Conservation (phyloP, 805 yeast species). For the Phaffomyces opuntiae region DNA sequence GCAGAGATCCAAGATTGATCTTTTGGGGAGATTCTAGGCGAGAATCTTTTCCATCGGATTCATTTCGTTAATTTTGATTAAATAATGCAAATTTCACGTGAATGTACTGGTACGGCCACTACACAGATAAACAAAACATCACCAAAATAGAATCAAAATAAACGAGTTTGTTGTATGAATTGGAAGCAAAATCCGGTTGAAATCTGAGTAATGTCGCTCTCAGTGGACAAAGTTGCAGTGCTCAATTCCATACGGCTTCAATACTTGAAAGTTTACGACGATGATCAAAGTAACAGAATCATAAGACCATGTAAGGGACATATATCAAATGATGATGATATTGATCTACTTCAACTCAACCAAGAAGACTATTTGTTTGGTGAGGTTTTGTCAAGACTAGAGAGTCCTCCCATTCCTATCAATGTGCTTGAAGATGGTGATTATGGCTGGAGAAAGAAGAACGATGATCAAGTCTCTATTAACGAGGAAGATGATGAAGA, state of each 20-base stretch:
- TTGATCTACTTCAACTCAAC: no score
- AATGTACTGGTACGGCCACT: background rate
- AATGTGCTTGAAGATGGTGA: constrained; percentile 20
- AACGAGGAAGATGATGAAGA: background rate
- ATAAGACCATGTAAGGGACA: constrained; percentile 15
- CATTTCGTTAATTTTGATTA: no score
- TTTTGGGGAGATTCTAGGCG: no score
- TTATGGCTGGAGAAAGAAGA: constrained; percentile 3
- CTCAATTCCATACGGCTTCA: constrained; percentile 19
- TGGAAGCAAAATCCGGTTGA: no score
- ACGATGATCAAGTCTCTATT: background rate
- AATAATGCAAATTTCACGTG: background rate
- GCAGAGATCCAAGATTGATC: background rate
- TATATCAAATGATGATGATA: background rate
- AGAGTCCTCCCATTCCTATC: constrained; percentile 26
- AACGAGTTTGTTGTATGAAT: no score
- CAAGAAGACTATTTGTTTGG: constrained; percentile 5
- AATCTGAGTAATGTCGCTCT: constrained; percentile 12
- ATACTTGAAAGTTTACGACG: constrained; percentile 14
- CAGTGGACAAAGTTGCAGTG: constrained; percentile 7
- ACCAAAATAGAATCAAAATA: no score
- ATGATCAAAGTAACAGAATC: constrained; percentile 20
- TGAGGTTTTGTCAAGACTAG: constrained; percentile 13
- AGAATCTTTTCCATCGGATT: no score
- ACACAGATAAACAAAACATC: background rate